Conservation (phyloP, 179 eudicot species). For the Carnegiea gigantea region DNA sequence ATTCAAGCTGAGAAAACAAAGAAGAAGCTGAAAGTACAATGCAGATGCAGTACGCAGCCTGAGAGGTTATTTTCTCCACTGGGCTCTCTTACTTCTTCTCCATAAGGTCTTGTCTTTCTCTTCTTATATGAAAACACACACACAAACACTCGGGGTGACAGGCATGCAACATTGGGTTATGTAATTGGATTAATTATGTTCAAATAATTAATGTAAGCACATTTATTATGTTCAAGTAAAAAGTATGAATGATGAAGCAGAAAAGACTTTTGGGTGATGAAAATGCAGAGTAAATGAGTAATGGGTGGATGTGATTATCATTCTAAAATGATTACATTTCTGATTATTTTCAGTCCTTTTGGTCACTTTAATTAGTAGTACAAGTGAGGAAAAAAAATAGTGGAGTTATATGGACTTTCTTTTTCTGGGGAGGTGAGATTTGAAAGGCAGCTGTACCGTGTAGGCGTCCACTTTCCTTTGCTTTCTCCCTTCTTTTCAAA, state of each 20-base stretch:
- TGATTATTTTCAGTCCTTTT: conserved; percentile 20
- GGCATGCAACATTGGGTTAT: conserved; percentile 5
- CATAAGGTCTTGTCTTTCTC: neutral
- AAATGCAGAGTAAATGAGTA: neutral
- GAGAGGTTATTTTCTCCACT: neutral
- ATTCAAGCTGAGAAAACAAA: neutral
- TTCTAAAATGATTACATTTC: conserved; percentile 15
- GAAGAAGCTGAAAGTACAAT: neutral
- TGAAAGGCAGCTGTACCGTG: neutral
- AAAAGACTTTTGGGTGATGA: neutral
- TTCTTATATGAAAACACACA: neutral
- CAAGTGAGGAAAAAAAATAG: too few relatives aligned
- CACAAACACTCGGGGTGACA: neutral
- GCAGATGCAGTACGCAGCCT: neutral
- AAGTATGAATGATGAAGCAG: conserved; percentile 7
- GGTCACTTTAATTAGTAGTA: neutral
- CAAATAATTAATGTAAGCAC: neutral
- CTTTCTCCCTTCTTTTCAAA: conserved; percentile 6
- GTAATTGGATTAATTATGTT: neutral
- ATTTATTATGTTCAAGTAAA: neutral
- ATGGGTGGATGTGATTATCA: conserved; percentile 2
- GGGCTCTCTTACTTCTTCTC: neutral
- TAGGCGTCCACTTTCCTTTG: neutral
- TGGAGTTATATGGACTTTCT: neutral
- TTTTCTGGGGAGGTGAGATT: conserved; percentile 20